These are phyloP conservation scores for Hortiboletus campestris DNA, from an alignment of 768 basidiomycete species.

Conservation along the genomic window DNA sequence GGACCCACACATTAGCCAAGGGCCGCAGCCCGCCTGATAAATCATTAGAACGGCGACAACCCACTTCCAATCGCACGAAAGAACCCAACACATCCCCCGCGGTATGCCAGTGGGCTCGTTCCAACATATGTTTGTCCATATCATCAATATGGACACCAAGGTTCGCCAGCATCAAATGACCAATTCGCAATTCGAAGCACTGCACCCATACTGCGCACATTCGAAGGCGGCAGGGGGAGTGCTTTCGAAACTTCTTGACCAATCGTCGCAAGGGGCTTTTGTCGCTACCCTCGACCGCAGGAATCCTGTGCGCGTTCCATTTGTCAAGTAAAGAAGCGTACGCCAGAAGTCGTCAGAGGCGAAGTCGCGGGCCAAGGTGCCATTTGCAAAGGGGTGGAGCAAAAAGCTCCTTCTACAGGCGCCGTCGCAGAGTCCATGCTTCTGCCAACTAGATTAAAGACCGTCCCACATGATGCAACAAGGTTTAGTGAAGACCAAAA, in stretches of 20 bases:
- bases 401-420: conserved; percentile 1
- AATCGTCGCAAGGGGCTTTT: conserved; percentile 14
- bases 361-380: conserved; percentile 9
- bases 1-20: conserved; percentile 20
- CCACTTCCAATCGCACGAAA: conserved; percentile 4
- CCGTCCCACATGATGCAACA: neutral
- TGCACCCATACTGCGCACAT: conserved; percentile 16
- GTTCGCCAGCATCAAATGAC: conserved; percentile 22
- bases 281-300: conserved; percentile 28
- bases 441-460: conserved; percentile 3
- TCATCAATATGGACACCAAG: conserved; percentile 16
- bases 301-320: conserved; percentile 31
- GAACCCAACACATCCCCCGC: conserved; percentile 17
- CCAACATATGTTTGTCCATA: conserved; percentile 6
- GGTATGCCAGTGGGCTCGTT: conserved; percentile 19
- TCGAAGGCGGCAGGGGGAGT: conserved; percentile 7
- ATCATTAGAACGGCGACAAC: conserved; percentile 18
- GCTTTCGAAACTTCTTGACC: conserved; percentile 14
- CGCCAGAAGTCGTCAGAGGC: conserved; percentile 15
- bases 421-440: neutral
- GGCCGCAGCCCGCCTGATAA: conserved; percentile 24
- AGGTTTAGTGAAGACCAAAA: neutral
- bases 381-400: conserved; percentile 23
- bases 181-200: conserved; percentile 33
- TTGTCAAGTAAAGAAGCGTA: conserved; percentile 20